Percentiles rank a stretch among this genome's conserved stretches.
Evolutionary conservation across 2,329 filamentous ascomycete species (phyloP).

Genomic region (Cladosporium colombiae): DNA sequence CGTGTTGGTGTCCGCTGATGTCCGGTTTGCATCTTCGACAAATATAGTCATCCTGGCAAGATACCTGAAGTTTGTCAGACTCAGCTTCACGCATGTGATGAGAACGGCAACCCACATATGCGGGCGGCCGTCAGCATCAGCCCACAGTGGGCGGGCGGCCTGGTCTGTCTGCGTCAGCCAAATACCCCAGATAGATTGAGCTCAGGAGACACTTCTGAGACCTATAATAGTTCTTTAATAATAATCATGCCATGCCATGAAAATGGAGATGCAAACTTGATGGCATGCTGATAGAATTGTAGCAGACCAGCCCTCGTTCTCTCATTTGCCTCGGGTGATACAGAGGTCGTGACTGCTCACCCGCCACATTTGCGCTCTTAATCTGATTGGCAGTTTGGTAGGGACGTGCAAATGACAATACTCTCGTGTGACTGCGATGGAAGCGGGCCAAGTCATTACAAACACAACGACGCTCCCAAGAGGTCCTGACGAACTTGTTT

Average conservation of each 20-base stretch:
- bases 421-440: background rate
- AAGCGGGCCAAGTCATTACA: background rate
- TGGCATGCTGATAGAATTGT: background rate
- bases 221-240: background rate
- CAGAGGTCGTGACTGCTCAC: background rate
- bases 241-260: background rate
- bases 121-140: constrained; percentile 1
- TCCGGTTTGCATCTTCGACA: background rate
- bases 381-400: background rate
- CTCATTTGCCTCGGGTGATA: background rate
- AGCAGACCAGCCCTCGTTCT: background rate
- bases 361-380: background rate
- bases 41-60: background rate
- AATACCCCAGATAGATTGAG: background rate
- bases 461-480: background rate
- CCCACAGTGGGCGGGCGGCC: background rate
- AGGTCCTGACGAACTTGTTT: background rate
- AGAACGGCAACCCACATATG: background rate
- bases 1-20: background rate
- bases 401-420: background rate
- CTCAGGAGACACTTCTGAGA: background rate
- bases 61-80: background rate
- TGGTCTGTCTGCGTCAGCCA: background rate
- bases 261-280: background rate
- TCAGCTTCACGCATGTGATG: background rate